Base-by-base conservation (phyloP, 116 monocot genomes). In the Phalaenopsis hybrid region DNA sequence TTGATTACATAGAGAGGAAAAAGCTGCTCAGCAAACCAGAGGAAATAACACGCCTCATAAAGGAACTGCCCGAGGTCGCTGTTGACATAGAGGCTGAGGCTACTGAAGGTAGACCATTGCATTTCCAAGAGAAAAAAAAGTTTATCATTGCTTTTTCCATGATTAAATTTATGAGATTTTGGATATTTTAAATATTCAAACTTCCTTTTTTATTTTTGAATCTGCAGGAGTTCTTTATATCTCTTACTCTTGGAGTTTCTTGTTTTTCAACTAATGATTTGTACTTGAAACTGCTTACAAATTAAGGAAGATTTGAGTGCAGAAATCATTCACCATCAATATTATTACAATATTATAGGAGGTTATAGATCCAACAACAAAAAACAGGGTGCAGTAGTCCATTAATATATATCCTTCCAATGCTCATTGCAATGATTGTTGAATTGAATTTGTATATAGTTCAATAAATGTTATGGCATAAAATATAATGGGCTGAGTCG, bases 1-100 rank as follows among this genome's bases (percentile, higher is more conserved):
- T 79, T 86, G 86, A 88, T n/a, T 86, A 83, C 75, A 86, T 88
- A 57, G 80, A 88, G 18, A 83, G 82, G 86, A 85, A 72, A 81
- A 70, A 85, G 8, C 50, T 85, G 21, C 83, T 91, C 13, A 61
- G 57, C 4, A 85, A 79, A 65, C 78, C 86, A 72, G 86, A 80
- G 59, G 91, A 91, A 79, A 45, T 75, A 77, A 55, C 67, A 43
- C 84, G 81, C 18, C 85, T 84, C 41, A 75, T 88, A 28, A 81
- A 86, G 80, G 79, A 82, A 75, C 58, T 91, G 43, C 91, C 91
- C 37, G 28, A 49, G 61, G 75, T 85, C 31, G 16, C 83, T 85
- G 75, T 81, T 1, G 79, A 80, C 33, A 59, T 20, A 5, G 79
- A 79, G 20, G 79, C 17, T 28, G 74, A 79, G 23, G 11, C 50